phyloP scores from a whole-genome alignment of 192 early-diverging fungal genomes.

The Coemansia sp. region DNA sequence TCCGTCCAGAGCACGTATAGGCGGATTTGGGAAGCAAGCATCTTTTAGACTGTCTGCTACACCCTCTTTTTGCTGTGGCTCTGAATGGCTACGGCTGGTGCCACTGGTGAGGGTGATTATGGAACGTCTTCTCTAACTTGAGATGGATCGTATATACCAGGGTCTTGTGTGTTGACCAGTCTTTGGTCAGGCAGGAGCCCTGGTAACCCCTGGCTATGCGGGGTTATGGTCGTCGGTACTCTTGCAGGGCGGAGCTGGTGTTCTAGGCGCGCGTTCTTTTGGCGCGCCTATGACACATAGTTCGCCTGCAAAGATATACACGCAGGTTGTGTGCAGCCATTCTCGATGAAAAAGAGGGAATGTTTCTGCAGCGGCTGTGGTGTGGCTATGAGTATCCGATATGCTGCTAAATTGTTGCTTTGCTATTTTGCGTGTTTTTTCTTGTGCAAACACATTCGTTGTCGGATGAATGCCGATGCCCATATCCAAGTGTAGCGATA shows the following conservation, averaged over 20 bases:
- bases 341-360: too few species aligned
- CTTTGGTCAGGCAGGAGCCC: too few species aligned
- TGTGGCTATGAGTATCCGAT: conserved; percentile 44
- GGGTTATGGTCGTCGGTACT: conserved; percentile 31
- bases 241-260: conserved; percentile 37
- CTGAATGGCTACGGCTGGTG: too few species aligned
- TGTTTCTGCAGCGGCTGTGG: not conserved
- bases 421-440: not conserved
- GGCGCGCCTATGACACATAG: conserved; percentile 28
- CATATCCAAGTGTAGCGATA: conserved; percentile 45
- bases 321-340: not conserved
- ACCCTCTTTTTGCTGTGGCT: too few species aligned
- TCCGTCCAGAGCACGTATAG: not conserved
- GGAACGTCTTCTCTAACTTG: too few species aligned
- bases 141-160: too few species aligned
- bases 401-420: conserved; percentile 13
- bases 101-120: too few species aligned
- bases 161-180: too few species aligned
- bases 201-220: too few species aligned
- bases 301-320: conserved; percentile 45
- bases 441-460: not conserved
- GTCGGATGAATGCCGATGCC: not conserved
- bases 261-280: conserved; percentile 13
- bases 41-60: too few species aligned
- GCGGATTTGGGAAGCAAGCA: too few species aligned